Evolutionary conservation across 2,329 filamentous ascomycete genomes (phyloP).

Genomic region (Mycosphaerella arachidis): DNA sequence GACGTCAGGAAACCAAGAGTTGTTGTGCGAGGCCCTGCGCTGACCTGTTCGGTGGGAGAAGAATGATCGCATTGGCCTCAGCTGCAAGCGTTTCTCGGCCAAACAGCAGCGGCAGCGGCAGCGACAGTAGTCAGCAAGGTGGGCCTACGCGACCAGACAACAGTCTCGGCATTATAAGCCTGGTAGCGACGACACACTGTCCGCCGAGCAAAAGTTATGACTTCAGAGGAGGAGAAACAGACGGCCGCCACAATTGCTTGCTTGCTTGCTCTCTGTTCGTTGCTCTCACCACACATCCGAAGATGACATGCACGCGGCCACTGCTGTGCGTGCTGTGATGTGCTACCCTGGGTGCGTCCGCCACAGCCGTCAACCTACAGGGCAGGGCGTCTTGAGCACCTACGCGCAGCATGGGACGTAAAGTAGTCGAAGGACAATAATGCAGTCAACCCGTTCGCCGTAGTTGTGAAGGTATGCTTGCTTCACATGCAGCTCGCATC

Average conservation of each 20-base stretch:
- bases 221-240: not conserved
- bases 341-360: not conserved
- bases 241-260: not conserved
- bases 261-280: not conserved
- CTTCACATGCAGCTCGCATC: not conserved
- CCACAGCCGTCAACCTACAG: not conserved
- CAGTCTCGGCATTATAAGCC: not conserved
- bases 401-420: not conserved
- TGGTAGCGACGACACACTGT: not conserved
- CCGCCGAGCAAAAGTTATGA: not conserved
- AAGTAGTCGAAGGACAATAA: not conserved
- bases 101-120: not conserved
- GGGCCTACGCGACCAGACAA: not conserved
- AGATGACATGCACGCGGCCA: not conserved
- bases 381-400: not conserved
- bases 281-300: not conserved
- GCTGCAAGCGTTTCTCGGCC: not conserved
- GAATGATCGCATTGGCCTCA: not conserved
- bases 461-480: not conserved
- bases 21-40: slow-evolving; percentile 5
- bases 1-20: slow-evolving; percentile 9
- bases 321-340: not conserved
- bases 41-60: not conserved
- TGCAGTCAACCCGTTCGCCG: not conserved
- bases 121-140: not conserved